phyloP scores from a whole-genome alignment of 768 basidiomycete genomes.

The Cystofilobasidium ferigula region DNA sequence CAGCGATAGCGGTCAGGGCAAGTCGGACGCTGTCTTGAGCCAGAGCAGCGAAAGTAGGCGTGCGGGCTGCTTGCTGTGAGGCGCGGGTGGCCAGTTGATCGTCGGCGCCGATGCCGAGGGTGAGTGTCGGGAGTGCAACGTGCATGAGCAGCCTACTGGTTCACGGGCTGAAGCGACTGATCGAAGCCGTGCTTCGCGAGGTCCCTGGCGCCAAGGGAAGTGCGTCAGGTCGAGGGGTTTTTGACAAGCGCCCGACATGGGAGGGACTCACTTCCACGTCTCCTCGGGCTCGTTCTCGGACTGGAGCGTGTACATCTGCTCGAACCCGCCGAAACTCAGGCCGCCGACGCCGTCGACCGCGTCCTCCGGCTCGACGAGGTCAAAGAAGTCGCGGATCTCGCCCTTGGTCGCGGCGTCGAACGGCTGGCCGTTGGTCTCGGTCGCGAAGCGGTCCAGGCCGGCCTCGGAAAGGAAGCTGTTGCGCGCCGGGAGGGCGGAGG shows the following conservation, averaged over 20 bases:
- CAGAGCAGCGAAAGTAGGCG: no score
- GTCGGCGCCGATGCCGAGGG: no score
- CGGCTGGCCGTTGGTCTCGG: constrained; percentile 70
- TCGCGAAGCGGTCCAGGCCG: constrained; percentile 63
- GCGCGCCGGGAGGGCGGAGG: constrained; percentile 17
- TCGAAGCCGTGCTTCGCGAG: constrained; percentile 69
- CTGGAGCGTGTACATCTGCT: constrained; percentile 75
- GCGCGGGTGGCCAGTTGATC: no score
- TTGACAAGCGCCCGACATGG: background rate
- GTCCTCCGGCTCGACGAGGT: constrained; percentile 47
- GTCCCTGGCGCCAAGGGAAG: background rate
- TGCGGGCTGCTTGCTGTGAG: no score
- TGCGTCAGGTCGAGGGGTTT: background rate
- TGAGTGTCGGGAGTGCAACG: no score
- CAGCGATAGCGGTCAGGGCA: no score
- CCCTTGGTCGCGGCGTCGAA: constrained; percentile 66
- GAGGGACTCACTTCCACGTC: constrained; percentile 48
- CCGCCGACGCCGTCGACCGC: constrained; percentile 7
- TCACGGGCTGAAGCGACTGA: constrained; percentile 50
- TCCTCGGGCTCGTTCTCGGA: constrained; percentile 65
- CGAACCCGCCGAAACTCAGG: constrained; percentile 42
- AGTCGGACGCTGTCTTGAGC: no score
- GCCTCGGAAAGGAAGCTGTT: constrained; percentile 49
- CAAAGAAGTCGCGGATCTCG: constrained; percentile 63
- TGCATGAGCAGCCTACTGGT: no score